A percentile compares a stretch with the other conserved stretches of the same genome.
phyloP scores from a whole-genome alignment of 805 yeast genomes.

The Clavispora fructus region DNA sequence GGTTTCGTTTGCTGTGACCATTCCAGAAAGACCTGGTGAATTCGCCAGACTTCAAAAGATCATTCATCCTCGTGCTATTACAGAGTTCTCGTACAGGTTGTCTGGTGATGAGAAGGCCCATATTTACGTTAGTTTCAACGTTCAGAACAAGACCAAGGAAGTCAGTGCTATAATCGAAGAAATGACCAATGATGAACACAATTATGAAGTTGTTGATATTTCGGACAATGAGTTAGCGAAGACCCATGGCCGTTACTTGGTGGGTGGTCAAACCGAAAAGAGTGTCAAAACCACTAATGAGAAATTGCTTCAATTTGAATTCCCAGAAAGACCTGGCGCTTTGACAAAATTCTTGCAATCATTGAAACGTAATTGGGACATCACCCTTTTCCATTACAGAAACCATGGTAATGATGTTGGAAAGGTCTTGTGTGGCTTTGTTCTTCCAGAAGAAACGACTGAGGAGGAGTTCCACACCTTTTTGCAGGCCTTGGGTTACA shows the following conservation, averaged over 20 bases:
- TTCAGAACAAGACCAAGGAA: constrained; percentile 70
- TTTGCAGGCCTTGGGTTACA: constrained; percentile 68
- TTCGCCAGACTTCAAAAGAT: constrained; percentile 71
- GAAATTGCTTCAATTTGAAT: constrained; percentile 77
- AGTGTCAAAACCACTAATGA: constrained; percentile 55
- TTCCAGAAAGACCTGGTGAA: constrained; percentile 92
- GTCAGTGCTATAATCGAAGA: constrained; percentile 55
- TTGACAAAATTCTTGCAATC: constrained; percentile 70
- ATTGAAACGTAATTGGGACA: constrained; percentile 78
- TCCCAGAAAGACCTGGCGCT: constrained; percentile 98
- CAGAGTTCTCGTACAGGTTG: constrained; percentile 90
- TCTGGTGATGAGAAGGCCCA: constrained; percentile 54
- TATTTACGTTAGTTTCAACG: constrained; percentile 85
- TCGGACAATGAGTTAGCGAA: constrained; percentile 94
- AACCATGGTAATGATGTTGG: constrained; percentile 96
- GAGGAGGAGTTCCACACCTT: constrained; percentile 61
- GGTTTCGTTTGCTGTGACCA: constrained; percentile 82
- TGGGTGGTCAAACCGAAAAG: constrained; percentile 78
- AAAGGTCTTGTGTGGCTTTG: constrained; percentile 84
- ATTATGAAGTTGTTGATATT: constrained; percentile 65
- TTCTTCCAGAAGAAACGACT: constrained; percentile 66
- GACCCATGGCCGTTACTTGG: constrained; percentile 91
- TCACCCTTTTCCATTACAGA: constrained; percentile 92
- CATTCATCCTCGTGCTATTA: constrained; percentile 82
- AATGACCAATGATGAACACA: constrained; percentile 59